These are phyloP conservation scores for Thozetella sp. DNA, from an alignment of 495 filamentous ascomycete genomes.

Conservation along the genomic window DNA sequence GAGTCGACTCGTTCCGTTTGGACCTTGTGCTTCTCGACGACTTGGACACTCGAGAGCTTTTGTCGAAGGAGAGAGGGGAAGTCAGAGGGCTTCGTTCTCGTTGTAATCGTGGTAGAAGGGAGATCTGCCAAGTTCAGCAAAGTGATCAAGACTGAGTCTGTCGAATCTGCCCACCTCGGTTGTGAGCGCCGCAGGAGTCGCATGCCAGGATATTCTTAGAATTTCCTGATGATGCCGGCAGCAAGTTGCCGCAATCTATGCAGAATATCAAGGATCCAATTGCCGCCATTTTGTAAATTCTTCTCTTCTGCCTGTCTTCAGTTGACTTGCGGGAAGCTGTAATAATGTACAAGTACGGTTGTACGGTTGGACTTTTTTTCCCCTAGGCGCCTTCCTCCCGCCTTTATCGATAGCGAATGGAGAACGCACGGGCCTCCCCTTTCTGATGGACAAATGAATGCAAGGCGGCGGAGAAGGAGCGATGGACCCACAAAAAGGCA, in stretches of 20 bases:
- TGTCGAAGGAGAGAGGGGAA: slow-evolving; percentile 87
- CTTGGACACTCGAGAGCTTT: slow-evolving; percentile 84
- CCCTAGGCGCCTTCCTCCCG: not conserved
- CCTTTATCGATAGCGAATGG: not conserved
- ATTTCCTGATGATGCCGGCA: slow-evolving; percentile 77
- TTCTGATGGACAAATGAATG: not conserved
- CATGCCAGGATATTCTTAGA: slow-evolving; percentile 76
- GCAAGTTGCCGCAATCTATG: slow-evolving; percentile 87
- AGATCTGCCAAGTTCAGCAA: slow-evolving; percentile 57
- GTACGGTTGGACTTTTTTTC: not conserved
- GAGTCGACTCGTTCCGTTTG: slow-evolving; percentile 74
- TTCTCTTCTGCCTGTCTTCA: not conserved
- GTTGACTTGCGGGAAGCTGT: slow-evolving; percentile 3
- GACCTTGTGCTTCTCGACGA: slow-evolving; percentile 74
- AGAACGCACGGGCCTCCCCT: not conserved
- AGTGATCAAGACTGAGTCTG: not conserved
- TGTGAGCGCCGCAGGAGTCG: slow-evolving; percentile 81
- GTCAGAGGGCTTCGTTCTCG: slow-evolving; percentile 77
- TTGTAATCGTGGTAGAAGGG: slow-evolving; percentile 77
- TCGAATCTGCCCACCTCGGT: slow-evolving; percentile 63
- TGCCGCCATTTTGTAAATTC: slow-evolving; percentile 65
- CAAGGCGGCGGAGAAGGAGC: not conserved
- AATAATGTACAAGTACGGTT: no score
- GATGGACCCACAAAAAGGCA: not conserved
- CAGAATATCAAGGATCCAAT: slow-evolving; percentile 94